Evolutionary conservation across 2,329 filamentous ascomycete genomes (phyloP), one percentile per base, ranked within the genome.

Genomic region (Claviceps fusiformis): DNA sequence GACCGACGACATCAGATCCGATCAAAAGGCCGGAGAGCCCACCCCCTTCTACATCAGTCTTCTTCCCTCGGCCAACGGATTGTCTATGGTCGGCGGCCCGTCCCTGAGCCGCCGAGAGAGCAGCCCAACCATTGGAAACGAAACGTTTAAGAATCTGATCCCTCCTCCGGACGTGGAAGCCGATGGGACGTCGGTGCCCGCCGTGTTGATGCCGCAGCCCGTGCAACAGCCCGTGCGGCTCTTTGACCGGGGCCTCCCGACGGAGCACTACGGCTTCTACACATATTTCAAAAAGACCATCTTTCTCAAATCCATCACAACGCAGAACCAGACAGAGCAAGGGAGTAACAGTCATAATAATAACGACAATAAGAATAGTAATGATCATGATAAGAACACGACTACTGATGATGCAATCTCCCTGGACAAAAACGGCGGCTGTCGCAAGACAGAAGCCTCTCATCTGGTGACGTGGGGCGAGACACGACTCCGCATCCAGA

Each of bases 211-310:
- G 49, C 87, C 90, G 0, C 74, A 79, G 8, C 80, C 86, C 0
- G 71, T 75, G 0, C 81, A 85, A 57, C 93, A 97, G 64, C 92
- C 89, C 0, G 75, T 97, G 13, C 82, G 87, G 1, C 79, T 97
- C 1, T 97, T 85, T 68, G 89, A 97, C 67, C 86, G 90, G 24
- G 90, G 87, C 19, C 75, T 87, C 33, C 73, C 79, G 2, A 85
- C 85, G 0, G 92, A 97, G 68, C 89, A 95, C 70, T 96, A 95
- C 68, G 89, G 89, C 2, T 96, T 96, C 71, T 96, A 95, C 72
- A 87, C 81, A 0, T 95, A 95, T 74, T 97, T 87, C 69, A 84
- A 90, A 70, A 88, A 90, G 60, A 86, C 85, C 9, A 88, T 95
- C 59, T 95, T 92, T 73, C 75, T 95, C 58, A 82, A 83, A 61